Percentiles rank a stretch among this genome's conserved stretches.
Evolutionary conservation across 345 rosid genomes (phyloP).

Genomic region (Populus ilicifolia): DNA sequence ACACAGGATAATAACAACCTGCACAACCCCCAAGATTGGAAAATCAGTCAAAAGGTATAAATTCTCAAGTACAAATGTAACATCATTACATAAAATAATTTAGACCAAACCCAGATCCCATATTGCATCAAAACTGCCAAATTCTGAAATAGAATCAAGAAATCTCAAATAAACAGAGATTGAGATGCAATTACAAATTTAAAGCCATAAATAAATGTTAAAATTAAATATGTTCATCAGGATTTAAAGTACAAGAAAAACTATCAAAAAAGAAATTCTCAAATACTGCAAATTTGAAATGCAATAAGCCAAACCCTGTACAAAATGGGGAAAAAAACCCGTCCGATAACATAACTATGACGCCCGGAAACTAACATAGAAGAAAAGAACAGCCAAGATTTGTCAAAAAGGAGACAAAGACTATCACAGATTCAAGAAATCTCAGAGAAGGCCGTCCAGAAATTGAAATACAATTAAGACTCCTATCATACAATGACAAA

Average conservation of each 20-base stretch:
- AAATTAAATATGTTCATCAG: no score
- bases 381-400: background rate
- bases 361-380: background rate
- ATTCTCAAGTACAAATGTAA: background rate
- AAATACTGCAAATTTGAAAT: no score
- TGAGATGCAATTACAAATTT: background rate
- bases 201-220: no score
- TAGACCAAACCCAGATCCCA: background rate
- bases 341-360: background rate
- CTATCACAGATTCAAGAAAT: background rate
- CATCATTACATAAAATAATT: background rate
- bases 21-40: constrained; percentile 13
- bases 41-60: background rate
- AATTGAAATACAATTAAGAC: background rate
- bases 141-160: background rate
- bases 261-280: no score
- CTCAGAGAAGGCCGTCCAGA: background rate
- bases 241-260: no score
- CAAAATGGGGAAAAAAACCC: no score
- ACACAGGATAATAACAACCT: constrained; percentile 29
- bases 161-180: constrained; percentile 4
- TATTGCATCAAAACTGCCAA: background rate
- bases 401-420: background rate
- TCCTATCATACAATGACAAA: no score
- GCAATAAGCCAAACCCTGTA: no score